Evolutionary conservation across 2,329 filamentous ascomycete genomes (phyloP).

Genomic region (Clarireedia hainanense): DNA sequence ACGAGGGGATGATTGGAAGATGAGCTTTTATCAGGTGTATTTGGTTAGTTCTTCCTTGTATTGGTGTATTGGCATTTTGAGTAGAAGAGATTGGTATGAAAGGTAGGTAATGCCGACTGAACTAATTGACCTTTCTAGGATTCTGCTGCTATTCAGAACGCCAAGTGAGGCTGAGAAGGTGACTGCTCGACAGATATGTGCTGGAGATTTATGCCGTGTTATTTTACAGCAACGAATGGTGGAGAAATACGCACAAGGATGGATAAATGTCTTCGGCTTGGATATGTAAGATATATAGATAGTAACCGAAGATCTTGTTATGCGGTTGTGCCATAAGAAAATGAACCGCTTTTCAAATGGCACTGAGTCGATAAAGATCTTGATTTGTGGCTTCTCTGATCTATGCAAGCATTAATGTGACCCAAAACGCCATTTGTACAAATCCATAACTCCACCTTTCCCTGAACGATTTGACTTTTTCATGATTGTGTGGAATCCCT

Average conservation of each 20-base stretch:
- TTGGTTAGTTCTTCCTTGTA: not conserved
- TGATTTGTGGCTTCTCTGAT: not conserved
- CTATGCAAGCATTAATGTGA: conserved; percentile 5
- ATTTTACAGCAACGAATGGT: too few species aligned
- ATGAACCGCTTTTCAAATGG: too few species aligned
- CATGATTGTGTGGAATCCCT: not conserved
- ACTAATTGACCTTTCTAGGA: not conserved
- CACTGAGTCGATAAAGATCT: too few species aligned
- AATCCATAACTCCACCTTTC: conserved; percentile 8
- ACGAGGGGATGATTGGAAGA: conserved; percentile 22
- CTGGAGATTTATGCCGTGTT: not conserved
- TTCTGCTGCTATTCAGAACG: conserved; percentile 7
- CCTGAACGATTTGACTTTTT: conserved; percentile 1
- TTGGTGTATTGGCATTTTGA: not conserved
- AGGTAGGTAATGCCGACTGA: not conserved
- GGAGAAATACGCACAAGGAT: not conserved
- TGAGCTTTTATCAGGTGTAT: conserved; percentile 27
- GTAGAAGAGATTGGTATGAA: not conserved
- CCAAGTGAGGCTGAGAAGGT: not conserved
- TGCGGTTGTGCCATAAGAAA: too few species aligned
- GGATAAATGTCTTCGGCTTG: not conserved
- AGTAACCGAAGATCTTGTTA: too few species aligned
- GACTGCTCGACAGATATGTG: too few species aligned
- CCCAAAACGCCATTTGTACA: conserved; percentile 9
- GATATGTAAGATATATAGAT: too few species aligned